These are phyloP conservation scores for Spergularia marina DNA, from an alignment of 148 eudicot species.

Conservation along the genomic window DNA sequence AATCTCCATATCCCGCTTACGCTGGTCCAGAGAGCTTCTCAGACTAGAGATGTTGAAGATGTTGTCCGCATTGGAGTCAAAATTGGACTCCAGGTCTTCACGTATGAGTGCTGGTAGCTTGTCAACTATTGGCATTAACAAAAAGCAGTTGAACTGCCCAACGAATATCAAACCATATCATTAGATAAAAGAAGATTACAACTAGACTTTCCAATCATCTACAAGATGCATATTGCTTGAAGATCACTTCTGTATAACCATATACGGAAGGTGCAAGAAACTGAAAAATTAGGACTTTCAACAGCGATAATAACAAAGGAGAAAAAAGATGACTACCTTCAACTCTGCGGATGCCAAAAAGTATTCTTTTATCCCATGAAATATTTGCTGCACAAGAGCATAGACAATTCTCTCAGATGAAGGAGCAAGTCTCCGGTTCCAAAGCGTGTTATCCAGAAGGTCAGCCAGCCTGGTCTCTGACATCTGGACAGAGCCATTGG, in stretches of 20 bases:
- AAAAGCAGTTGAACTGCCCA: constrained; percentile 92
- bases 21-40: constrained; percentile 62
- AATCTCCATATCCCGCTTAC: constrained; percentile 69
- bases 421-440: constrained; percentile 97
- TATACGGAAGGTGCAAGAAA: not conserved
- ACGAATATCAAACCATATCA: not conserved
- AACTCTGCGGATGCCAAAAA: constrained; percentile 92
- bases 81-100: constrained; percentile 74
- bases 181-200: not conserved
- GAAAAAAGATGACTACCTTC: constrained; percentile 45
- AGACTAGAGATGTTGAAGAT: constrained; percentile 67
- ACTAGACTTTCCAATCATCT: constrained; percentile 4
- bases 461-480: constrained; percentile 95
- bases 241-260: not conserved
- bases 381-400: constrained; percentile 95
- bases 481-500: constrained; percentile 50
- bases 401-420: constrained; percentile 96
- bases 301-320: not conserved
- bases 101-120: constrained; percentile 89
- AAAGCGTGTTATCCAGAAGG: constrained; percentile 88
- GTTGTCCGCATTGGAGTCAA: constrained; percentile 69
- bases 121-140: constrained; percentile 94
- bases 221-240: not conserved
- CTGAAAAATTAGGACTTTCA: not conserved
- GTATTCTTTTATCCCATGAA: constrained; percentile 95